Base-by-base conservation (phyloP, 2,329 filamentous ascomycete species). In the Colletotrichum sp. region DNA sequence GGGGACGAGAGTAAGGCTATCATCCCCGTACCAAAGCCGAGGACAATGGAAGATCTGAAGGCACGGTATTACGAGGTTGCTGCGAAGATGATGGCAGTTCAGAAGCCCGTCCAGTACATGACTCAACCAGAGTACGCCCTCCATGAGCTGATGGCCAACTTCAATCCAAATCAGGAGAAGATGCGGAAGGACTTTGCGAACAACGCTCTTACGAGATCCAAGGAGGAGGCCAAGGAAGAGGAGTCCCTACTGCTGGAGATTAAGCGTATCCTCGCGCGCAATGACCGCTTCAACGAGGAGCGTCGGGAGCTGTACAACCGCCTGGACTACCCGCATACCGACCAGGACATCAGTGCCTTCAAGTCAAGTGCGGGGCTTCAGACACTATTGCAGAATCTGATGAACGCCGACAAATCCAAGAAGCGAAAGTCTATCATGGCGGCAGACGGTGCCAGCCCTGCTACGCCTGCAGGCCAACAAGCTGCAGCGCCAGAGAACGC, bases 181-280 rank as follows among this genome's bases (percentile, higher is more conserved):
- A 89, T 92, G 69, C 93, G 97, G 77, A 99, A 99, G 86, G 92
- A 94, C 73, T 95, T 98, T 81, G 96, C 96, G 5, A 91, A 94
- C 78, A 92, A 94, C 66, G 92, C 96, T 63, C 90, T 99, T 78
- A 92, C 93, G 64, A 92, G 97, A 55, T 94, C 93, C 10, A 93
- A 93, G 78, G 95, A 98, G 78, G 96, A 99, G 85, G 95, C 96
- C 30, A 93, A 95, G 77, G 97, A 99, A 84, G 97, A 99, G 85
- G 95, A 98, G 80, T 94, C 95, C 39, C 87, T 99, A 4, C 90
- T 99, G 21, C 90, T 96, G 75, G 97, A 99, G 83, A 92, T 99
- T 71, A 96, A 98, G 81, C 94, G 97, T 75, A 99, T 99, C 79
- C 92, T 98, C 81, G 93, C 95, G 78, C 93, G 96, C 76, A 95